Evolutionary conservation across 768 basidiomycete species (phyloP).

Genomic region (Rubroboletus satanas): DNA sequence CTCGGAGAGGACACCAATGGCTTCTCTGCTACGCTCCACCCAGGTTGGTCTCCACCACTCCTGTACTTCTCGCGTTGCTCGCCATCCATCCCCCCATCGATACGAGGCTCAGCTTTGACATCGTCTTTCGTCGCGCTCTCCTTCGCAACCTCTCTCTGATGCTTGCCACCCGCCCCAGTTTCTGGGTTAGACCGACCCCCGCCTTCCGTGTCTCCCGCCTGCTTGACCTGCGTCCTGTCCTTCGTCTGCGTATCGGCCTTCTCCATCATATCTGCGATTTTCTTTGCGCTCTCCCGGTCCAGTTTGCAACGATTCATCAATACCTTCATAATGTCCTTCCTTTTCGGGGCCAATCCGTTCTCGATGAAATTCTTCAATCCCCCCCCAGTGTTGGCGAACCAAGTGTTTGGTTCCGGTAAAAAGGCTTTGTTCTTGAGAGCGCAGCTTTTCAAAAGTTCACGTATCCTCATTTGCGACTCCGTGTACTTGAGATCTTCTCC

Average conservation of each 20-base stretch:
- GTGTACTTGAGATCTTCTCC: conserved; percentile 15
- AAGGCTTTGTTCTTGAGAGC: conserved; percentile 11
- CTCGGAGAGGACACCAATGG: not conserved
- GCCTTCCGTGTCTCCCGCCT: not conserved
- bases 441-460: conserved; percentile 12
- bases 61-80: not conserved
- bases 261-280: conserved; percentile 19
- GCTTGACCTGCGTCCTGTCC: not conserved
- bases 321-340: conserved; percentile 12
- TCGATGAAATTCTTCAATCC: conserved; percentile 14
- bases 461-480: conserved; percentile 20
- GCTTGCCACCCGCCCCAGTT: not conserved
- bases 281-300: conserved; percentile 21
- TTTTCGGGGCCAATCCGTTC: conserved; percentile 7
- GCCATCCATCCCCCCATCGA: not conserved
- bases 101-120: not conserved
- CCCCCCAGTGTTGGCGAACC: conserved; percentile 12
- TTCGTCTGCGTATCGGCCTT: not conserved
- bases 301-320: conserved; percentile 24
- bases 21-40: not conserved
- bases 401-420: conserved; percentile 9
- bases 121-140: not conserved
- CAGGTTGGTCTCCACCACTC: not conserved
- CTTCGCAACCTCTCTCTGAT: not conserved
- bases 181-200: not conserved